These are phyloP conservation scores for Eutrema yunnanense DNA, from an alignment of 345 rosid genomes.

Conservation along the genomic window DNA sequence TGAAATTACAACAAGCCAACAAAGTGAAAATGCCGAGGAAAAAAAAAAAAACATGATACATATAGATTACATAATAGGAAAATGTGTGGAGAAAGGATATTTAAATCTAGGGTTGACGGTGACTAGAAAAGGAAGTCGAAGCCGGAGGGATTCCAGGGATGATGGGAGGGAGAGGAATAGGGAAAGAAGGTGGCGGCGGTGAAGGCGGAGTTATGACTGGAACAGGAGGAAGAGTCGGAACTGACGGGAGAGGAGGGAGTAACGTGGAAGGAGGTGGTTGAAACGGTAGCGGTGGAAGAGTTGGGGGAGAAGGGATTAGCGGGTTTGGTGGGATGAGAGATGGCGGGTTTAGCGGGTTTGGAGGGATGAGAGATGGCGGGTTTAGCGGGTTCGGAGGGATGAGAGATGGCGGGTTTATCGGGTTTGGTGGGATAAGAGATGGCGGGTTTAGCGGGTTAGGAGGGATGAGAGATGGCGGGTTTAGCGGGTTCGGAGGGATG, in stretches of 20 bases:
- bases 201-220: constrained; percentile 33
- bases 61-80: background rate
- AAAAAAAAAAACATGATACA: constrained; percentile 9
- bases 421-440: constrained; percentile 27
- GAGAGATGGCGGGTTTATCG: background rate
- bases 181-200: constrained; percentile 20
- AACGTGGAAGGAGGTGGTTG: constrained; percentile 31
- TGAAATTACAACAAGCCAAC: constrained; percentile 13
- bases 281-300: constrained; percentile 39
- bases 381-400: constrained; percentile 16
- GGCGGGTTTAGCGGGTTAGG: constrained; percentile 31
- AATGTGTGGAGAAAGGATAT: background rate
- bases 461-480: constrained; percentile 24
- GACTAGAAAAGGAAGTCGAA: constrained; percentile 25
- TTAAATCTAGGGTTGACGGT: constrained; percentile 13
- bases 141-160: constrained; percentile 42
- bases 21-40: background rate
- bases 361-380: constrained; percentile 2
- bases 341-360: background rate
- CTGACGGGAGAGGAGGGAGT: constrained; percentile 25
- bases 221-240: constrained; percentile 21
- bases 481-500: constrained; percentile 25
- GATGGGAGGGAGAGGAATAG: constrained; percentile 20
- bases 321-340: constrained; percentile 22
- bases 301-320: constrained; percentile 46